These are phyloP conservation scores for Aspergillus piperis DNA, from an alignment of 2,329 filamentous ascomycete genomes.

Conservation along the genomic window DNA sequence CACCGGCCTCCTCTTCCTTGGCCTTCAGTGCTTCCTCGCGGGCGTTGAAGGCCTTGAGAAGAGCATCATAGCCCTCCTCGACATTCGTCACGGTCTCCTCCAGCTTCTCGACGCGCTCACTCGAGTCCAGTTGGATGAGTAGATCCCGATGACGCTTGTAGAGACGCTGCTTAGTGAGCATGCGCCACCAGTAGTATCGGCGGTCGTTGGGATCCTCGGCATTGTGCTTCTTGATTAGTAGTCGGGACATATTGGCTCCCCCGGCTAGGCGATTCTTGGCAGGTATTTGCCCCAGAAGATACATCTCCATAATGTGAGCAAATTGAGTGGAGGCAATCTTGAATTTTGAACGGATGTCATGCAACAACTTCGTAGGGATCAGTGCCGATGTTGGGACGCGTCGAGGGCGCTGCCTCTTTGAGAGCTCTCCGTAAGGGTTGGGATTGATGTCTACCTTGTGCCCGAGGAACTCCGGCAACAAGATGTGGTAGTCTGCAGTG, in stretches of 20 bases:
- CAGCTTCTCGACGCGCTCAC: slow-evolving; percentile 60
- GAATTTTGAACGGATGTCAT: slow-evolving; percentile 52
- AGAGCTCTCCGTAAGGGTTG: slow-evolving; percentile 39
- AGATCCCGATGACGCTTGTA: slow-evolving; percentile 62
- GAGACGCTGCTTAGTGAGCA: slow-evolving; percentile 64
- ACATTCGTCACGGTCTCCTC: slow-evolving; percentile 60
- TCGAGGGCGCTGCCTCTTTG: slow-evolving; percentile 40
- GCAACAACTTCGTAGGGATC: slow-evolving; percentile 53
- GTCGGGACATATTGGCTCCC: slow-evolving; percentile 53
- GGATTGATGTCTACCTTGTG: slow-evolving; percentile 51
- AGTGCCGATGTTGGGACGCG: slow-evolving; percentile 55
- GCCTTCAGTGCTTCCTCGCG: slow-evolving; percentile 33
- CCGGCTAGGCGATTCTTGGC: slow-evolving; percentile 48
- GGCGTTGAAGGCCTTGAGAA: slow-evolving; percentile 48
- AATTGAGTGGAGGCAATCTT: slow-evolving; percentile 66
- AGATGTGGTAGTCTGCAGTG: slow-evolving; percentile 59
- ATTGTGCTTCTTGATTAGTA: slow-evolving; percentile 49
- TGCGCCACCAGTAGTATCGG: slow-evolving; percentile 66
- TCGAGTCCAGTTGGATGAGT: slow-evolving; percentile 59
- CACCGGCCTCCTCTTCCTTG: slow-evolving; percentile 26
- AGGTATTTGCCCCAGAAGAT: slow-evolving; percentile 60
- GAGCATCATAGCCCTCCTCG: slow-evolving; percentile 59
- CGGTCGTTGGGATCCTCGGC: slow-evolving; percentile 57
- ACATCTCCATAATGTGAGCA: slow-evolving; percentile 63
- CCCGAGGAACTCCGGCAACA: slow-evolving; percentile 54